phyloP scores from a whole-genome alignment of 495 filamentous ascomycete genomes.

The Penicillium coffeae region DNA sequence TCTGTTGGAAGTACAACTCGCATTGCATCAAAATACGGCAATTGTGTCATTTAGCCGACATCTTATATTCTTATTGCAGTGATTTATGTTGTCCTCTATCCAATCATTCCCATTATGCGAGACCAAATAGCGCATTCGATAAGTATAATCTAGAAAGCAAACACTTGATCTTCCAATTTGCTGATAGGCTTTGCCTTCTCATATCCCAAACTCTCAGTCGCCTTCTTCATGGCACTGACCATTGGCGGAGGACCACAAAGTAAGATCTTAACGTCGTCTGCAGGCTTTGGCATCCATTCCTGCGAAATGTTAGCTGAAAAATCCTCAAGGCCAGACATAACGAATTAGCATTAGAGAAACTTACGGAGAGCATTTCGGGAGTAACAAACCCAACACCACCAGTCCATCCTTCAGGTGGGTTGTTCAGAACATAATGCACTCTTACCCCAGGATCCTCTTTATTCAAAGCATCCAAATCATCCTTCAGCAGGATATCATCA shows the following conservation, averaged over 20 bases:
- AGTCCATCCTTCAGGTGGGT: conserved; percentile 84
- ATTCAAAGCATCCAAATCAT: conserved; percentile 78
- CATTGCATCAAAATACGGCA: not conserved
- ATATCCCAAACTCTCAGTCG: conserved; percentile 81
- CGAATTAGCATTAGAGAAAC: not conserved
- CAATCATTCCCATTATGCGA: not conserved
- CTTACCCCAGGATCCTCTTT: conserved; percentile 74
- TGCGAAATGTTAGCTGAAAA: conserved; percentile 27
- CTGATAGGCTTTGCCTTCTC: conserved; percentile 88
- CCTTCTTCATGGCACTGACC: conserved; percentile 96
- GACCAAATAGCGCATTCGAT: not conserved
- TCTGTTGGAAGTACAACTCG: not conserved
- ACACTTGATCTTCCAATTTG: conserved; percentile 96
- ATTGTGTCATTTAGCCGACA: not conserved
- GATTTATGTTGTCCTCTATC: not conserved
- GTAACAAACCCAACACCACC: conserved; percentile 93
- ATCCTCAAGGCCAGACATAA: no score
- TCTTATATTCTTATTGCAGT: no score
- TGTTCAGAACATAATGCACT: conserved; percentile 93
- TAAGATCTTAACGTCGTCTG: conserved; percentile 84
- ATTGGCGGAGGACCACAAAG: conserved; percentile 96
- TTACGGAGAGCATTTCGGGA: conserved; percentile 87
- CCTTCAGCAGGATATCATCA: conserved; percentile 88
- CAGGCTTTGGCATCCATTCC: conserved; percentile 79
- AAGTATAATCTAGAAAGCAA: conserved; percentile 73